Evolutionary conservation across 148 eudicot species (phyloP).

Genomic region (Vaccinium vitisidaea): DNA sequence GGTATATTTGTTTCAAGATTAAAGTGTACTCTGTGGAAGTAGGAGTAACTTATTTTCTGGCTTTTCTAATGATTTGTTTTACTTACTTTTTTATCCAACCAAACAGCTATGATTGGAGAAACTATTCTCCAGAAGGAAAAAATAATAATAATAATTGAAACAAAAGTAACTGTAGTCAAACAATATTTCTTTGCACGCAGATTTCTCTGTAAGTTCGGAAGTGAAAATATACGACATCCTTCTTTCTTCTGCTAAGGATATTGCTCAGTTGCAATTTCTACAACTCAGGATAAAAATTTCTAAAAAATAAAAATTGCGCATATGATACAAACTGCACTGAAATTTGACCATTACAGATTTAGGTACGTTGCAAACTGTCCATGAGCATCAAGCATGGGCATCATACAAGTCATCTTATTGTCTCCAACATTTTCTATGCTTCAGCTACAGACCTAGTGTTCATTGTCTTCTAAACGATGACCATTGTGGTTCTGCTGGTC

Average conservation of each 20-base stretch:
- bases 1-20: too few relatives aligned
- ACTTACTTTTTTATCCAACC: background rate
- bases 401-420: background rate
- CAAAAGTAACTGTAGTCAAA: background rate
- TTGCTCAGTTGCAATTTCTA: background rate
- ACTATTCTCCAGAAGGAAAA: too few relatives aligned
- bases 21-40: too few relatives aligned
- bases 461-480: conserved; percentile 26
- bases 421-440: background rate
- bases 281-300: background rate
- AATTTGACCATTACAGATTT: background rate
- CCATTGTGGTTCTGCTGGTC: conserved; percentile 26
- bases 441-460: conserved; percentile 11
- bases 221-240: background rate
- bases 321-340: background rate
- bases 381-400: background rate
- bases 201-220: background rate
- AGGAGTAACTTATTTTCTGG: too few relatives aligned
- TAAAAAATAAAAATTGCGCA: background rate
- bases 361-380: background rate
- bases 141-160: too few relatives aligned
- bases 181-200: background rate
- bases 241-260: background rate
- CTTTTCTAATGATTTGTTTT: too few relatives aligned
- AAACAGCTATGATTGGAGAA: too few relatives aligned